Conservation (phyloP, 106 monocot species). For the Alisma plantagoaquatica region DNA sequence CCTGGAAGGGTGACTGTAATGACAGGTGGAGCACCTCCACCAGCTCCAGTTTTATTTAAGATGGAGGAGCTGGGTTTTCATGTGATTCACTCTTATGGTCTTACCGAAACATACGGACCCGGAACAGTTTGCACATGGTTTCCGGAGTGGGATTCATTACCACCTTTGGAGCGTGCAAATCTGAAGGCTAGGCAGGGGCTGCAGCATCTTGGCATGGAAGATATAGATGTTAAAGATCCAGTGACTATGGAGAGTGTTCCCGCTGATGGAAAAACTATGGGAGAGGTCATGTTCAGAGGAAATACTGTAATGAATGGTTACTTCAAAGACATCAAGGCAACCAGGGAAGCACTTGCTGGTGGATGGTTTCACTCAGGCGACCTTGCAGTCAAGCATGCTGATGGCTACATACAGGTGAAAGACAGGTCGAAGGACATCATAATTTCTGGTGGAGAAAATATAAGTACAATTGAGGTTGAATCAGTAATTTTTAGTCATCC, state of each 20-base stretch:
- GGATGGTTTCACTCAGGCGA: conserved; percentile 31
- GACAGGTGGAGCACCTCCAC: conserved; percentile 25
- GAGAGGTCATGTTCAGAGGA: conserved; percentile 21
- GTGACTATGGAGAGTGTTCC: conserved; percentile 19
- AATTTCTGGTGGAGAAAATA: conserved; percentile 27
- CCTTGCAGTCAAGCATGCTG: conserved; percentile 22
- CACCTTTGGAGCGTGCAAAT: conserved; percentile 7
- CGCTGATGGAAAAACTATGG: conserved; percentile 15
- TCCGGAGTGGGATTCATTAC: conserved; percentile 24
- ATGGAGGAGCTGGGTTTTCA: conserved; percentile 22
- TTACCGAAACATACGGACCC: conserved; percentile 25
- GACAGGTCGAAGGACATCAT: conserved; percentile 28
- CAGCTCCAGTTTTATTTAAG: conserved; percentile 11
- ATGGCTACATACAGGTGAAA: conserved; percentile 25
- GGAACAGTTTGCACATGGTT: conserved; percentile 21
- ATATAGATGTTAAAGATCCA: conserved; percentile 12
- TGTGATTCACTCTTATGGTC: conserved; percentile 26
- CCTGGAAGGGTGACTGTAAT: conserved; percentile 19
- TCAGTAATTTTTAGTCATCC: conserved; percentile 15
- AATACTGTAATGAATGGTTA: conserved; percentile 29
- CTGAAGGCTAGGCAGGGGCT: conserved; percentile 23
- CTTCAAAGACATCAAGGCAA: conserved; percentile 22
- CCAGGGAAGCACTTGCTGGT: conserved; percentile 14
- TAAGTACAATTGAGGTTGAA: conserved; percentile 25
- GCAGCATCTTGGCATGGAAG: conserved; percentile 14